Conservation (phyloP, 2,329 filamentous ascomycete genomes). For the Cadophora gregata region DNA sequence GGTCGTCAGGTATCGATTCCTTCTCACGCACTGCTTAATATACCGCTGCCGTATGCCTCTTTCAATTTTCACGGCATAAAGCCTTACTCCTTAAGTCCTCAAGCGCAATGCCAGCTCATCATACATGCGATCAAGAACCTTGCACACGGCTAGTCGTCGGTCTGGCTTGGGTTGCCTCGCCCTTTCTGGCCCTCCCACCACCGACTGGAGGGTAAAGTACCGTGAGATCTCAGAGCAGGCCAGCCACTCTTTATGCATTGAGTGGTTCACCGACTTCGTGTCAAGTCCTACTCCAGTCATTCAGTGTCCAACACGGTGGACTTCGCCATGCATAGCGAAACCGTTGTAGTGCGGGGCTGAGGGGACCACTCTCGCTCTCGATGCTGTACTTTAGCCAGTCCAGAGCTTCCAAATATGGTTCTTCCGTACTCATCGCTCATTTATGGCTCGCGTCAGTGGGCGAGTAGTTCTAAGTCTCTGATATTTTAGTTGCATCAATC, state of each 20-base stretch:
- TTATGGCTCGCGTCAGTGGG: slow-evolving; percentile 39
- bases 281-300: slow-evolving; percentile 47
- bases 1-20: slow-evolving; percentile 24
- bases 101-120: slow-evolving; percentile 78
- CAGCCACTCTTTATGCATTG: slow-evolving; percentile 46
- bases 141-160: slow-evolving; percentile 43
- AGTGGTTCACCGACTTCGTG: slow-evolving; percentile 47
- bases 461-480: slow-evolving; percentile 35
- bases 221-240: slow-evolving; percentile 35
- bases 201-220: slow-evolving; percentile 26
- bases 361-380: slow-evolving; percentile 26
- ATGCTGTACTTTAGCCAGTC: slow-evolving; percentile 35
- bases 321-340: slow-evolving; percentile 37
- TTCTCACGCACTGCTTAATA: slow-evolving; percentile 40
- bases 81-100: slow-evolving; percentile 58
- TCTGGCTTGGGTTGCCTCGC: slow-evolving; percentile 40
- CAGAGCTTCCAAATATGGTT: slow-evolving; percentile 31
- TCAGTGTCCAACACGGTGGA: slow-evolving; percentile 40
- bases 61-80: slow-evolving; percentile 52
- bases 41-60: slow-evolving; percentile 45
- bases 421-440: slow-evolving; percentile 29
- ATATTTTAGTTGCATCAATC: slow-evolving; percentile 41
- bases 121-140: slow-evolving; percentile 64
- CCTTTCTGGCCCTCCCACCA: slow-evolving; percentile 35
- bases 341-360: slow-evolving; percentile 44